These are phyloP conservation scores for grape (Vitis vinifera) DNA, from an alignment of 164 flowering plant genomes.

Conservation along the genomic window DNA sequence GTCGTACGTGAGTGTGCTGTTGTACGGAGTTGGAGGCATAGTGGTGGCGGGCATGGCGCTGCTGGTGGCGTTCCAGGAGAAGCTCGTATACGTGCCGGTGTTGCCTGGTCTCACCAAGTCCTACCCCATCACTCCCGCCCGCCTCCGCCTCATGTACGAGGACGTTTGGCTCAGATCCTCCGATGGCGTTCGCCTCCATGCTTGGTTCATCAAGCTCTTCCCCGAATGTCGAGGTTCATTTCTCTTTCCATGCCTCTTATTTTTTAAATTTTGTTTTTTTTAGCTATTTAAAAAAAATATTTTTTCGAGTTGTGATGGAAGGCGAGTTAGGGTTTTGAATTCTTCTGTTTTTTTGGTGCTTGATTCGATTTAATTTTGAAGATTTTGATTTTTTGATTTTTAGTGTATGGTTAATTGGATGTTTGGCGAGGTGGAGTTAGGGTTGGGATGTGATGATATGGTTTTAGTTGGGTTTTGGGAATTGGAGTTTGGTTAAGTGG, in stretches of 20 bases:
- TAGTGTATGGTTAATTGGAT: neutral
- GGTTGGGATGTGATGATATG: neutral
- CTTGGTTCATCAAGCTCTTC: slow-evolving; percentile 97
- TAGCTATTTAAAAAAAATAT: neutral
- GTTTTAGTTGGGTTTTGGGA: neutral
- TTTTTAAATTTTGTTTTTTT: neutral
- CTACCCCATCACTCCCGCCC: slow-evolving; percentile 80
- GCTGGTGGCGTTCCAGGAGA: slow-evolving; percentile 93
- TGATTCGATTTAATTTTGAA: neutral
- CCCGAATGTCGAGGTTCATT: slow-evolving; percentile 78
- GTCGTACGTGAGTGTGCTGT: slow-evolving; percentile 57
- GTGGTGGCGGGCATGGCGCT: slow-evolving; percentile 82
- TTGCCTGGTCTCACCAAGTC: slow-evolving; percentile 90
- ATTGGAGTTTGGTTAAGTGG: neutral
- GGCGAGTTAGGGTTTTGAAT: slow-evolving; percentile 10
- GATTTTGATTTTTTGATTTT: neutral
- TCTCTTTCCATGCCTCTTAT: neutral
- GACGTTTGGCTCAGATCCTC: slow-evolving; percentile 93
- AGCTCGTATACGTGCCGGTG: slow-evolving; percentile 91
- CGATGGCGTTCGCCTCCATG: slow-evolving; percentile 91
- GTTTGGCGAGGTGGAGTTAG: neutral
- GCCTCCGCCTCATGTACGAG: slow-evolving; percentile 79
- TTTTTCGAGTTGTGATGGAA: neutral
- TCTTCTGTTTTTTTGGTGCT: neutral
- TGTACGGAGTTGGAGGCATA: slow-evolving; percentile 86